Percentiles rank a stretch among this genome's conserved stretches.
phyloP scores from a whole-genome alignment of 805 yeast genomes.

The Cyberlindnera mrakii region DNA sequence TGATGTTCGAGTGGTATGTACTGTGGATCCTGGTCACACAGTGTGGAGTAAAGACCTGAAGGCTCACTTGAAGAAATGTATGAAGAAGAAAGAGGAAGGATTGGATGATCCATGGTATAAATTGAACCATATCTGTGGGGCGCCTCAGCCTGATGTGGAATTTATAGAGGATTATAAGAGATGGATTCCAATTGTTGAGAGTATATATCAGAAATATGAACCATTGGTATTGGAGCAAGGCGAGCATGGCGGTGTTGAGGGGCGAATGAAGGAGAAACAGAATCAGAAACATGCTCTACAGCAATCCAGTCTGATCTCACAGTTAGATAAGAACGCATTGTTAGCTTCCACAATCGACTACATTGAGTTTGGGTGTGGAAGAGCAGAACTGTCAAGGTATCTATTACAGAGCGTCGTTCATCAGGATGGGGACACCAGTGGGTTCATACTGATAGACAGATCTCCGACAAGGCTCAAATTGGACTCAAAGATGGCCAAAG shows the following conservation, averaged over 20 bases:
- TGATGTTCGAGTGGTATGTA: constrained; percentile 57
- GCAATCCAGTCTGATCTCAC: constrained; percentile 75
- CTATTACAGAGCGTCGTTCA: constrained; percentile 31
- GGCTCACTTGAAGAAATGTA: constrained; percentile 59
- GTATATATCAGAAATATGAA: constrained; percentile 30
- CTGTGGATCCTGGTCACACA: constrained; percentile 69
- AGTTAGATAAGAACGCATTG: constrained; percentile 39
- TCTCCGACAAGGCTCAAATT: constrained; percentile 73
- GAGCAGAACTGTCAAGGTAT: constrained; percentile 75
- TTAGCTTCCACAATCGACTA: constrained; percentile 34
- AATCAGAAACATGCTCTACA: constrained; percentile 76
- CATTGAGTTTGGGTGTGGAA: constrained; percentile 87
- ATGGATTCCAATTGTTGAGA: constrained; percentile 31
- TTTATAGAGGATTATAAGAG: constrained; percentile 16
- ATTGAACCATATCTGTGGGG: constrained; percentile 36
- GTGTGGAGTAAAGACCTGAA: constrained; percentile 56
- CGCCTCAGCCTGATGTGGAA: constrained; percentile 4
- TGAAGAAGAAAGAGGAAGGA: constrained; percentile 30
- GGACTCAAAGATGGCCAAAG: constrained; percentile 61
- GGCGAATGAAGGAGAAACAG: constrained; percentile 31
- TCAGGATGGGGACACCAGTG: constrained; percentile 17
- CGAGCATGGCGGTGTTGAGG: constrained; percentile 22
- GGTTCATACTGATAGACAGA: constrained; percentile 66
- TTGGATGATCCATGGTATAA: constrained; percentile 42
- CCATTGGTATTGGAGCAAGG: constrained; percentile 23